These are phyloP conservation scores for Aureobasidium sp. DNA, from an alignment of 2,329 filamentous ascomycete genomes.

Conservation along the genomic window DNA sequence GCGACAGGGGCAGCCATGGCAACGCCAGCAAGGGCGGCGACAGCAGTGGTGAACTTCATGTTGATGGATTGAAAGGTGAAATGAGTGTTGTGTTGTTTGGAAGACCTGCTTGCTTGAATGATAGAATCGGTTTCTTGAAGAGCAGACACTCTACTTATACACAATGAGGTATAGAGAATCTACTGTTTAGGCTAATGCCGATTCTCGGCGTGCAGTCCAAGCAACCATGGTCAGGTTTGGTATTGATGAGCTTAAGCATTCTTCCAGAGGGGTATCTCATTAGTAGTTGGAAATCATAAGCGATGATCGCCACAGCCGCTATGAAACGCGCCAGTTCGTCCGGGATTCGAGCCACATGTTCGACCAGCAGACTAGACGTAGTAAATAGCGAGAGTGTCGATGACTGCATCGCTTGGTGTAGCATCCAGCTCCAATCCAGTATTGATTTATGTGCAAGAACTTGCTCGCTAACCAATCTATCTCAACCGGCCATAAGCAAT, in stretches of 20 bases:
- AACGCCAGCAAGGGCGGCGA: constrained; percentile 15
- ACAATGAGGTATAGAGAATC: not conserved
- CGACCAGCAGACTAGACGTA: not conserved
- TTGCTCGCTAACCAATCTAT: not conserved
- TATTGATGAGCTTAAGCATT: not conserved
- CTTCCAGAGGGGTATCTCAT: not conserved
- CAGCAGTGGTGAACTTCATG: constrained; percentile 16
- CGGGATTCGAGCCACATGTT: not conserved
- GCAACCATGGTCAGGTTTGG: not conserved
- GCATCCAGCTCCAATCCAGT: not conserved
- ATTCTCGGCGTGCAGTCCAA: not conserved
- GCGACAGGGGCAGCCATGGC: constrained; percentile 17
- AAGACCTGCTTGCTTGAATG: not conserved
- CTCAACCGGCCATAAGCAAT: not conserved
- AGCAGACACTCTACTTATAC: not conserved
- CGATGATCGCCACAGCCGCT: not conserved
- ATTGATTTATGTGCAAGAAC: not conserved
- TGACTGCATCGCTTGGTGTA: not conserved
- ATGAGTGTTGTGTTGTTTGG: not conserved
- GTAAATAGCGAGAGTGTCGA: not conserved
- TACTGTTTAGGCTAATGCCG: not conserved
- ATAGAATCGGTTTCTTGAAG: not conserved
- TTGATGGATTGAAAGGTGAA: not conserved
- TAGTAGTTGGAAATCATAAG: not conserved
- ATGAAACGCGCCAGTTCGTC: not conserved